phyloP scores from a whole-genome alignment of 345 rosid genomes.

The Rhodomyrtus tomentosa region DNA sequence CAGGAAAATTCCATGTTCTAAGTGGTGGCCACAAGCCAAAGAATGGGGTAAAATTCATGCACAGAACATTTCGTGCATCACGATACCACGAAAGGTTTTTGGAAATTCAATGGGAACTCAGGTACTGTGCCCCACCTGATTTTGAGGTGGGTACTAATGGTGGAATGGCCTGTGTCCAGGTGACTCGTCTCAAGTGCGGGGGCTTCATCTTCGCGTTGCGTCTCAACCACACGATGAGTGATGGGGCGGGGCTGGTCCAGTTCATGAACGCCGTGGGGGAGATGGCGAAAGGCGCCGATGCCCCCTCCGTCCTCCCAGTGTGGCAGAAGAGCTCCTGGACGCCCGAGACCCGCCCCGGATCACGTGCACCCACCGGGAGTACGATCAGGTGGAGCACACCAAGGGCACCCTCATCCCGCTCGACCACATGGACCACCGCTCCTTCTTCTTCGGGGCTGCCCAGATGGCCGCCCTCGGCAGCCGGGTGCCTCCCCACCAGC shows the following conservation, averaged over 20 bases:
- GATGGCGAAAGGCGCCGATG: slow-evolving; percentile 18
- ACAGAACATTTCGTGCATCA: neutral
- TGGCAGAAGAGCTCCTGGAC: slow-evolving; percentile 35
- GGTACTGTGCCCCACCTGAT: neutral
- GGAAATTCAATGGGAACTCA: neutral
- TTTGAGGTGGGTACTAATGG: no score
- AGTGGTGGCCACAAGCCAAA: neutral
- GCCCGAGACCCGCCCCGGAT: slow-evolving; percentile 21
- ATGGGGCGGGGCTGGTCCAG: slow-evolving; percentile 29
- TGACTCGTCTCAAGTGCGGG: slow-evolving; percentile 4
- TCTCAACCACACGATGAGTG: slow-evolving; percentile 33
- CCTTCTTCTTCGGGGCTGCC: slow-evolving; percentile 34
- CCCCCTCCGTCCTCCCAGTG: slow-evolving; percentile 25
- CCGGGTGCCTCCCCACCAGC: slow-evolving; percentile 22
- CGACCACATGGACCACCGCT: slow-evolving; percentile 22
- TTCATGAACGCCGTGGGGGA: slow-evolving; percentile 33
- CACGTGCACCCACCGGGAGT: slow-evolving; percentile 33
- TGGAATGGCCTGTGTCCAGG: neutral
- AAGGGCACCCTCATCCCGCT: slow-evolving; percentile 8
- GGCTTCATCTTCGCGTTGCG: slow-evolving; percentile 3
- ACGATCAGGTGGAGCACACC: slow-evolving; percentile 20
- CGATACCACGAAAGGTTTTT: neutral
- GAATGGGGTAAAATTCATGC: neutral
- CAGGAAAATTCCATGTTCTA: neutral
- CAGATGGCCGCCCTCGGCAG: slow-evolving; percentile 26